phyloP scores from a whole-genome alignment of 495 filamentous ascomycete species.

The Gamarada debralockiae region DNA sequence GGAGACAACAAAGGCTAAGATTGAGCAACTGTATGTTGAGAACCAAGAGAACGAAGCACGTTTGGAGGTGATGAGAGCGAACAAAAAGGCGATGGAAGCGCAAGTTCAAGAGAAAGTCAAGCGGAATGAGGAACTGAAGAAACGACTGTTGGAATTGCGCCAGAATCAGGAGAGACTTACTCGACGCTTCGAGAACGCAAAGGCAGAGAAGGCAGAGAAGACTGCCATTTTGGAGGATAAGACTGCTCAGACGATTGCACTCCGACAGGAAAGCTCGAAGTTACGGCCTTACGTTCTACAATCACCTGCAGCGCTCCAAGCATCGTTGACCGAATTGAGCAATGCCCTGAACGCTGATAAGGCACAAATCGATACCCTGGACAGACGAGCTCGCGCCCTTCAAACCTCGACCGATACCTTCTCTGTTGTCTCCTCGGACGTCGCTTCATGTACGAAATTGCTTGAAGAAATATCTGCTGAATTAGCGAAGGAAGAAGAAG shows the following conservation, averaged over 20 bases:
- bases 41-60: conserved; percentile 82
- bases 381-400: conserved; percentile 80
- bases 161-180: conserved; percentile 74
- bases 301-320: conserved; percentile 75
- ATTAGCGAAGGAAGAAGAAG: conserved; percentile 85
- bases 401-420: conserved; percentile 92
- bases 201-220: conserved; percentile 66
- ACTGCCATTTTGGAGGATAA: conserved; percentile 75
- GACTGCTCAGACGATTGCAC: conserved; percentile 53
- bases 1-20: conserved; percentile 77
- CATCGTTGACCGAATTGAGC: conserved; percentile 74
- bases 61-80: conserved; percentile 75
- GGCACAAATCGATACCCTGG: conserved; percentile 77
- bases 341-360: conserved; percentile 74
- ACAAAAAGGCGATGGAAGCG: conserved; percentile 70
- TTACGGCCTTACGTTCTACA: conserved; percentile 88
- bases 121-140: conserved; percentile 81
- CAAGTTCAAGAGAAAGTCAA: conserved; percentile 76
- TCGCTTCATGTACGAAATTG: conserved; percentile 78
- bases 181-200: conserved; percentile 70
- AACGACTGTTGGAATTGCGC: conserved; percentile 69
- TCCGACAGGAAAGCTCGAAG: conserved; percentile 78
- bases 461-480: conserved; percentile 84
- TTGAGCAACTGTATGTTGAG: conserved; percentile 79
- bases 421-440: conserved; percentile 73